Conservation (phyloP, 2,329 filamentous ascomycete species). For the Beauveria australis region DNA sequence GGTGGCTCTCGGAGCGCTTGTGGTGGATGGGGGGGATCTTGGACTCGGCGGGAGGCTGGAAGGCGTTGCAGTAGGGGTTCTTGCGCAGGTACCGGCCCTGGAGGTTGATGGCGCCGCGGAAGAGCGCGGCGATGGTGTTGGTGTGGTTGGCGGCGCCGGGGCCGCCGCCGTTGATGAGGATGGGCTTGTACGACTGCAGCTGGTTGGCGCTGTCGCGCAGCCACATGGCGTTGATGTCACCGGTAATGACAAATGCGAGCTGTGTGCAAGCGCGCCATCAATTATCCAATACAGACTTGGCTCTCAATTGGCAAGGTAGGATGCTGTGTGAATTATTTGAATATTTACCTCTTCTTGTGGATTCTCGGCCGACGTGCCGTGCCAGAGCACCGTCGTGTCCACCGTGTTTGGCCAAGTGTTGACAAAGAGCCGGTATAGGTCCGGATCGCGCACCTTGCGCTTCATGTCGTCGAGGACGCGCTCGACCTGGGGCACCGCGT, state of each 20-base stretch:
- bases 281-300: constrained; percentile 17
- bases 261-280: too few relatives aligned
- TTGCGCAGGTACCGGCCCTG: constrained; percentile 63
- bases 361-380: constrained; percentile 48
- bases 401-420: constrained; percentile 70
- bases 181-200: constrained; percentile 62
- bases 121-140: constrained; percentile 52
- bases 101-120: constrained; percentile 67
- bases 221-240: constrained; percentile 91
- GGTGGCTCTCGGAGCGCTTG: constrained; percentile 10
- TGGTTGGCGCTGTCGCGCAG: constrained; percentile 80
- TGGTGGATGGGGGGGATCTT: constrained; percentile 19
- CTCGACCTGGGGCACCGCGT: constrained; percentile 70
- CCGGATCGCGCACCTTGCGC: constrained; percentile 63
- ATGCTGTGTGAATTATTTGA: not conserved
- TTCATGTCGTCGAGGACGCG: constrained; percentile 64
- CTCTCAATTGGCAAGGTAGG: too few relatives aligned
- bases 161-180: constrained; percentile 50
- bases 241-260: constrained; percentile 75
- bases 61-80: constrained; percentile 85
- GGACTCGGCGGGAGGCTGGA: constrained; percentile 77
- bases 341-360: constrained; percentile 46
- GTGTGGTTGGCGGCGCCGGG: constrained; percentile 36
- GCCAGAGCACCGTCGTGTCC: constrained; percentile 65
- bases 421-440: constrained; percentile 61